Conservation (phyloP, 129 eudicot species). For the Artemisia annua region DNA sequence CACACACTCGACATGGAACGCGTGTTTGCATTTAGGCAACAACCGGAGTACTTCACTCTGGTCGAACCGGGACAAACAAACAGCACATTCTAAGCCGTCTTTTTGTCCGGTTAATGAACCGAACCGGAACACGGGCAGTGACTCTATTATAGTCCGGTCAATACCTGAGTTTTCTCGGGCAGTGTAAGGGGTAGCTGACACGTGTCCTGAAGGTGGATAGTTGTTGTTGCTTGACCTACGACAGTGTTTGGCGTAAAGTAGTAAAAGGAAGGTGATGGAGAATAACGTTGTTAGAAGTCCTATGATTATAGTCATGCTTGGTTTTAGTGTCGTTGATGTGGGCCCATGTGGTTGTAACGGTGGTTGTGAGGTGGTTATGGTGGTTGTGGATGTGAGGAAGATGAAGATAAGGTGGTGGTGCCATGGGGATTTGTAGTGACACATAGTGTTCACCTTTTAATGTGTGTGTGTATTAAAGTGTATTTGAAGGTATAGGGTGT, state of each 20-base stretch:
- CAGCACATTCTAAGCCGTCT: slow-evolving; percentile 90
- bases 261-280: slow-evolving; percentile 64
- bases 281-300: slow-evolving; percentile 60
- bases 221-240: slow-evolving; percentile 10
- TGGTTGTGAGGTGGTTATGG: slow-evolving; percentile 4
- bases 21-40: slow-evolving; percentile 88
- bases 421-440: slow-evolving; percentile 32
- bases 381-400: slow-evolving; percentile 12
- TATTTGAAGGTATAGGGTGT: too few relatives aligned
- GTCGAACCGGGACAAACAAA: slow-evolving; percentile 67
- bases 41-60: slow-evolving; percentile 58
- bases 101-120: slow-evolving; percentile 68
- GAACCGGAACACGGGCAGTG: slow-evolving; percentile 76
- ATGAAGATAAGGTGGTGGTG: slow-evolving; percentile 17
- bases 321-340: slow-evolving; percentile 34
- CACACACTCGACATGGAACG: slow-evolving; percentile 86
- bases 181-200: not conserved
- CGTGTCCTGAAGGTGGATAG: not conserved
- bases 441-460: slow-evolving; percentile 13
- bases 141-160: slow-evolving; percentile 61
- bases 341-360: slow-evolving; percentile 19
- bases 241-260: slow-evolving; percentile 75
- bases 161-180: slow-evolving; percentile 62
- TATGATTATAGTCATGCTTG: slow-evolving; percentile 55
- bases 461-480: not conserved